Conservation (phyloP, 345 rosid genomes). For the Pistacia vera region DNA sequence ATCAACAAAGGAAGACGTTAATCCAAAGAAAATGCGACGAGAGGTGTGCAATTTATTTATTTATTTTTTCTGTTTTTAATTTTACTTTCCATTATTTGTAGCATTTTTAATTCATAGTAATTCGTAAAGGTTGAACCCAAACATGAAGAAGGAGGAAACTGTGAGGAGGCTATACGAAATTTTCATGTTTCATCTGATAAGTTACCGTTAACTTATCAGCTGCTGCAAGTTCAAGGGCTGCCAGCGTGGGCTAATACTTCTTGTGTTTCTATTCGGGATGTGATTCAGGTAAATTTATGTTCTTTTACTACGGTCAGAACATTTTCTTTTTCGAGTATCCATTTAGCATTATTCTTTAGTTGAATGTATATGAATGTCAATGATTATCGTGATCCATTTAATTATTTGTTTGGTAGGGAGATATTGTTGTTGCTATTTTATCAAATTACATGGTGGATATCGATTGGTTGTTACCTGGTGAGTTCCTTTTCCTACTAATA, state of each 20-base stretch:
- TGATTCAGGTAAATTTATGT: slow-evolving; percentile 57
- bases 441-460: slow-evolving; percentile 96
- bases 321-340: background rate
- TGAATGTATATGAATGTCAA: too few species aligned
- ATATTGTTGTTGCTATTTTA: slow-evolving; percentile 64
- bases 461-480: slow-evolving; percentile 78
- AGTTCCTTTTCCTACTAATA: slow-evolving; percentile 17
- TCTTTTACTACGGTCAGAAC: background rate
- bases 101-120: too few species aligned
- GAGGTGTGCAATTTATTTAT: slow-evolving; percentile 23
- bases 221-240: slow-evolving; percentile 67
- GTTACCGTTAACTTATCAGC: slow-evolving; percentile 60
- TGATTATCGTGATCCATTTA: background rate
- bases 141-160: slow-evolving; percentile 4
- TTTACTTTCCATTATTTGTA: too few species aligned
- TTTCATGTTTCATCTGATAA: slow-evolving; percentile 51
- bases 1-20: slow-evolving; percentile 20
- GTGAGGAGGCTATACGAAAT: slow-evolving; percentile 53
- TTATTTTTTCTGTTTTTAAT: background rate
- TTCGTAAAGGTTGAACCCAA: slow-evolving; percentile 35
- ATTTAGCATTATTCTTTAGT: background rate
- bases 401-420: slow-evolving; percentile 55
- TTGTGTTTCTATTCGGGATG: slow-evolving; percentile 82
- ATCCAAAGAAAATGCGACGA: slow-evolving; percentile 50
- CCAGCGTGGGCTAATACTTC: slow-evolving; percentile 93